Conservation (phyloP, 2,329 filamentous ascomycete genomes). For the Colletotrichum theobromicola region DNA sequence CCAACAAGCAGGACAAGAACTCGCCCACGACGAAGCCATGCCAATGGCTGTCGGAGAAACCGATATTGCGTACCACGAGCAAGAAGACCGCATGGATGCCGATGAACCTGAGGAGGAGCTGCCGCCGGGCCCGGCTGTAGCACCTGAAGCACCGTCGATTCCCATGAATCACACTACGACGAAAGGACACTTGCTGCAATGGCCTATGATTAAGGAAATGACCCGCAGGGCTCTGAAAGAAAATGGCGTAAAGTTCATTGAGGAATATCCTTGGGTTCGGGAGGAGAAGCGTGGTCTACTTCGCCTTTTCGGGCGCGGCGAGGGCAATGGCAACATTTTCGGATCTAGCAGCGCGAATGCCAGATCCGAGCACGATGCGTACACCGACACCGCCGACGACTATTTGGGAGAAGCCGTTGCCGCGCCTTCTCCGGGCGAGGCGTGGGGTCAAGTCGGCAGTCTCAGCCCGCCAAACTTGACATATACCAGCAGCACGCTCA, state of each 20-base stretch:
- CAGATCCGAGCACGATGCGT: background rate
- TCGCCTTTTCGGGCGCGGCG: constrained; percentile 79
- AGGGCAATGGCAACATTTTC: constrained; percentile 68
- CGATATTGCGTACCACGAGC: background rate
- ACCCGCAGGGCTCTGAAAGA: constrained; percentile 55
- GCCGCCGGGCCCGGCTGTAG: constrained; percentile 53
- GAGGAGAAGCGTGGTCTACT: constrained; percentile 78
- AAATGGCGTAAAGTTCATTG: constrained; percentile 60
- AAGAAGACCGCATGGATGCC: constrained; percentile 30
- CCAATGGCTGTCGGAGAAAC: constrained; percentile 30
- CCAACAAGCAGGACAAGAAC: background rate
- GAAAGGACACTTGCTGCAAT: constrained; percentile 81
- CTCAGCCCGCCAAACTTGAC: constrained; percentile 46
- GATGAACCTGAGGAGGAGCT: constrained; percentile 53
- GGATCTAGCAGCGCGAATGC: constrained; percentile 22
- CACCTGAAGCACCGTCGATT: constrained; percentile 70
- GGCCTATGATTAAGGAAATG: constrained; percentile 71
- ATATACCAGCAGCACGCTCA: constrained; percentile 42
- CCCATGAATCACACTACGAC: constrained; percentile 88
- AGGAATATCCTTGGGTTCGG: constrained; percentile 77
- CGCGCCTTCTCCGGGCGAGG: constrained; percentile 59
- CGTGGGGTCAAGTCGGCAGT: constrained; percentile 65
- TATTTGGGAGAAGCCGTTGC: constrained; percentile 51
- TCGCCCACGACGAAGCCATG: constrained; percentile 19
- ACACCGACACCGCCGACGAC: constrained; percentile 50